Evolutionary conservation across 208 protist genomes (phyloP).

Genomic region (Plasmodiophora brassicae): DNA sequence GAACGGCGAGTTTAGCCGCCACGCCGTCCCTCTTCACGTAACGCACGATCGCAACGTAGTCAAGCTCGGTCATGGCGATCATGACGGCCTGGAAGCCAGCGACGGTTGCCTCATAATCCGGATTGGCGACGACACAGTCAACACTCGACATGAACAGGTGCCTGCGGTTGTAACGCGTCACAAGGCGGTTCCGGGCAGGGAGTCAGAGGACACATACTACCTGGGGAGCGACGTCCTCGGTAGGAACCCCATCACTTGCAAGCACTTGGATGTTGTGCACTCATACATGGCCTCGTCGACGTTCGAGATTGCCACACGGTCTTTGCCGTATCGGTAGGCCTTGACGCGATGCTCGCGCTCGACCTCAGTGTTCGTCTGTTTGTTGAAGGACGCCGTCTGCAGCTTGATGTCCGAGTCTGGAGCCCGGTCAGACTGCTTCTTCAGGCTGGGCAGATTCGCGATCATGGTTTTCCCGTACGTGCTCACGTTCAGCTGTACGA

Average conservation of each 20-base stretch:
- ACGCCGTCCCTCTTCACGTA: not conserved
- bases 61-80: conserved; percentile 4
- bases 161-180: not conserved
- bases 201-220: not conserved
- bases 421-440: not conserved
- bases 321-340: conserved; percentile 2
- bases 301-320: not conserved
- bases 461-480: conserved; percentile 4
- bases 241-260: not conserved
- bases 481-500: not conserved
- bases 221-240: not conserved
- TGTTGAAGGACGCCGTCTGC: not conserved
- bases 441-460: not conserved
- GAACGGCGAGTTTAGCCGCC: not conserved
- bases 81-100: not conserved
- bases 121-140: not conserved
- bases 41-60: not conserved
- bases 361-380: not conserved
- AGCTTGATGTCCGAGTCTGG: not conserved
- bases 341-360: not conserved
- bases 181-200: not conserved
- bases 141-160: conserved; percentile 12
- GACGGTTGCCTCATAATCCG: not conserved
- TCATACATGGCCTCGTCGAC: not conserved
- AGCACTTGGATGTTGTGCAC: not conserved